phyloP scores from a whole-genome alignment of 495 filamentous ascomycete genomes.

The Hypoxylon trugodes region DNA sequence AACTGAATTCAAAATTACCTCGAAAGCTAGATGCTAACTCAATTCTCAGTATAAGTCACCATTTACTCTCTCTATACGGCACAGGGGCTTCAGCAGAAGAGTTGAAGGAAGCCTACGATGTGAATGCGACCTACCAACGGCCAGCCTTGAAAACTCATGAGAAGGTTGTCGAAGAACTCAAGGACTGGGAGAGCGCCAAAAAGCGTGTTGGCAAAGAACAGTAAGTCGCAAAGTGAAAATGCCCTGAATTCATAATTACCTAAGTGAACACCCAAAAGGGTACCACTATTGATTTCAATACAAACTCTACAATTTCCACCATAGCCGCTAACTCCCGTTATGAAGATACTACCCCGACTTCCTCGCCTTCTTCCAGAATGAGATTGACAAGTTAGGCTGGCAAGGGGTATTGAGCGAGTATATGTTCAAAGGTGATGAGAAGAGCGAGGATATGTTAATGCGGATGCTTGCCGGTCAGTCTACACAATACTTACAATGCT shows the following conservation, averaged over 20 bases:
- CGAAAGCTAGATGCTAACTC: slow-evolving; percentile 10
- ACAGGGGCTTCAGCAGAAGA: slow-evolving; percentile 68
- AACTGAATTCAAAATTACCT: slow-evolving; percentile 40
- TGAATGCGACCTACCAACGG: slow-evolving; percentile 70
- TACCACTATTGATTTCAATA: not conserved
- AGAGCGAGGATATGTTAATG: slow-evolving; percentile 67
- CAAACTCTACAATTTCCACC: too few relatives aligned
- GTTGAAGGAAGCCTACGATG: slow-evolving; percentile 66
- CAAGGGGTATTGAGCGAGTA: slow-evolving; percentile 67
- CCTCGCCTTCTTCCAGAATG: slow-evolving; percentile 73
- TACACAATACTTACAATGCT: not conserved
- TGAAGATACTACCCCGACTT: slow-evolving; percentile 70
- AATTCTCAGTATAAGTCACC: slow-evolving; percentile 70
- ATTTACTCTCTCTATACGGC: slow-evolving; percentile 76
- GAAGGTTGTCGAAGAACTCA: slow-evolving; percentile 59
- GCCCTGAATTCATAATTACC: not conserved
- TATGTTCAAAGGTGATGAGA: slow-evolving; percentile 68
- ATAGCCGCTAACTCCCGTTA: slow-evolving; percentile 54
- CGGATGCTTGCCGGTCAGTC: slow-evolving; percentile 64
- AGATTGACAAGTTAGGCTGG: slow-evolving; percentile 71
- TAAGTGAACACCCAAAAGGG: too few relatives aligned
- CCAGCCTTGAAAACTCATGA: slow-evolving; percentile 51
- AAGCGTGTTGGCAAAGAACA: slow-evolving; percentile 56
- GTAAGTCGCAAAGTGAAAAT: slow-evolving; percentile 35
- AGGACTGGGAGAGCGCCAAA: slow-evolving; percentile 59